Evolutionary conservation across 139 green algal genomes (phyloP).

Genomic region (Ettlia oleoabundans): DNA sequence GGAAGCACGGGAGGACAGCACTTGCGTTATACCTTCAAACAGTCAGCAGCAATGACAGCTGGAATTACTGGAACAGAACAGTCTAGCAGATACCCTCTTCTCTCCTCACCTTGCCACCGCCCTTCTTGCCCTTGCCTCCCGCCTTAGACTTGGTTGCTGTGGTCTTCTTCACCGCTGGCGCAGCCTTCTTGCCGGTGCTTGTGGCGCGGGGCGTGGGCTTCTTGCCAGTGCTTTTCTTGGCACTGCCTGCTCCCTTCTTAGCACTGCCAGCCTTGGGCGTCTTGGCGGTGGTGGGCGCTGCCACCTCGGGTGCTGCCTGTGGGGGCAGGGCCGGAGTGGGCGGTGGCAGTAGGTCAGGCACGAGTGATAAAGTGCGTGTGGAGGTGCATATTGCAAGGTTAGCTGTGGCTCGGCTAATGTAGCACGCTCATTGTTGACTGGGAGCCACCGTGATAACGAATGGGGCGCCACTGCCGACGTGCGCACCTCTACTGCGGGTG

Average conservation of each 20-base stretch:
- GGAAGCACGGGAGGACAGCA: not conserved
- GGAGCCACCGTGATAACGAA: too few species aligned
- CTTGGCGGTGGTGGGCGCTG: conserved; percentile 8
- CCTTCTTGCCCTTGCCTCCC: conserved; percentile 15
- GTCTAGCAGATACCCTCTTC: too few species aligned
- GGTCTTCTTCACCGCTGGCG: conserved; percentile 13
- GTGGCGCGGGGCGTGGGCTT: not conserved
- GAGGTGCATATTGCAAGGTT: too few species aligned
- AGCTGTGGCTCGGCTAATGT: too few species aligned
- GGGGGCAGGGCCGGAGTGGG: not conserved
- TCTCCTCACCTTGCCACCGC: conserved; percentile 1
- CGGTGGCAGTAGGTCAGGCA: not conserved
- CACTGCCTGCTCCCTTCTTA: not conserved
- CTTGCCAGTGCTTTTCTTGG: not conserved
- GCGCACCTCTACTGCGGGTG: not conserved
- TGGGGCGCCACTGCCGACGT: not conserved
- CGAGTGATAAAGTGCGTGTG: too few species aligned
- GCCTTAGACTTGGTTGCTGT: conserved; percentile 27
- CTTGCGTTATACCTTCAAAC: too few species aligned
- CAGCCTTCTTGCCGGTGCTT: conserved; percentile 10
- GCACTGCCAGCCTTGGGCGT: not conserved
- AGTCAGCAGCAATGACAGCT: not conserved
- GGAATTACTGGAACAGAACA: too few species aligned
- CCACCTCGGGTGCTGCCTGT: not conserved
- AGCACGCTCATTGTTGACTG: too few species aligned